Percentiles rank a stretch among this genome's conserved stretches.
phyloP scores from a whole-genome alignment of 345 rosid genomes.

The Hibiscus tridactylites region DNA sequence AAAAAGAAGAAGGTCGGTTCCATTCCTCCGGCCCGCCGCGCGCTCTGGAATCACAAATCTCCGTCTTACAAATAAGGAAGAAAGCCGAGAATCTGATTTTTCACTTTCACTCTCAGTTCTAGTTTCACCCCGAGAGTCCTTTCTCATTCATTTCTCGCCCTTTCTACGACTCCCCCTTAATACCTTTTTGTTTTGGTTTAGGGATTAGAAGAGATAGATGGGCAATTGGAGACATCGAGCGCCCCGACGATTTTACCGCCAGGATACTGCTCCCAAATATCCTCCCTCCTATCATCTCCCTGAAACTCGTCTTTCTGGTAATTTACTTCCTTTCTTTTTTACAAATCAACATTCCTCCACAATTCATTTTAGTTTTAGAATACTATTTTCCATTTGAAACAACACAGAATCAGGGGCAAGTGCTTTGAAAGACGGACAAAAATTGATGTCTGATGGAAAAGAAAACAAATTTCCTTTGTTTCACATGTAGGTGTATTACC shows the following conservation, averaged over 20 bases:
- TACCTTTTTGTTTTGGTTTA: neutral
- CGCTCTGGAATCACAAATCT: neutral
- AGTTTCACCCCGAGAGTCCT: neutral
- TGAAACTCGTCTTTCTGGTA: neutral
- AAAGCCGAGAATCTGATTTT: neutral
- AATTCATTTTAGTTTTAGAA: neutral
- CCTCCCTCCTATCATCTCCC: slow-evolving; percentile 13
- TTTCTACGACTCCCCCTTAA: neutral
- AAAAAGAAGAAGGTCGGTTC: too few relatives aligned
- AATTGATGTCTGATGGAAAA: neutral
- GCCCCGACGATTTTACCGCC: slow-evolving; percentile 13
- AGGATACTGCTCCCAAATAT: slow-evolving; percentile 2
- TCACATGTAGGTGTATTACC: neutral
- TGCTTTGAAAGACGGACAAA: neutral
- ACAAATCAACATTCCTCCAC: neutral
- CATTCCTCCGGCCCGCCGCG: neutral
- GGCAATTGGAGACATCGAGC: slow-evolving; percentile 30
- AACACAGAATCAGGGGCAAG: neutral
- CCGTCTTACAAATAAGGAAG: neutral
- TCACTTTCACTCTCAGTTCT: neutral
- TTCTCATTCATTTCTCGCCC: neutral
- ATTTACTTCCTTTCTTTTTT: neutral
- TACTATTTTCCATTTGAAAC: neutral
- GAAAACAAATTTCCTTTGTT: neutral
- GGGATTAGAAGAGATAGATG: slow-evolving; percentile 9